Conservation (phyloP, 164 flowering plant species). For the Stephania japonica region DNA sequence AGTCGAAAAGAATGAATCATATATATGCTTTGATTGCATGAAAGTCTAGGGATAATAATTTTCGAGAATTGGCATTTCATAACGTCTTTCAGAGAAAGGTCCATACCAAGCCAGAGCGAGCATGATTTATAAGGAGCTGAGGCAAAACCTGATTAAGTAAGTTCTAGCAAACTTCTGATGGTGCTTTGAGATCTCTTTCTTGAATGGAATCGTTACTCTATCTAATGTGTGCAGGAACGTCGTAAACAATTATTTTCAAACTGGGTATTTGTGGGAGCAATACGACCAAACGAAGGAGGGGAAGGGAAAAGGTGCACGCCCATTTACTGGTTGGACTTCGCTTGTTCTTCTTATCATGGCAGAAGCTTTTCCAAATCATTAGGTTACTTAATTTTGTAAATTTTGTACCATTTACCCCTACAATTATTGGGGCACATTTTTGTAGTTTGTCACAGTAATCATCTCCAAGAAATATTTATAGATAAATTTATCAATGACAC, state of each 20-base stretch:
- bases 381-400: neutral
- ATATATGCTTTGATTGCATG: neutral
- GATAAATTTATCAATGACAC: no score
- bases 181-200: neutral
- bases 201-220: neutral
- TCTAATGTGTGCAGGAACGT: constrained; percentile 53
- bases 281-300: constrained; percentile 74
- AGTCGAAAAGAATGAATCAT: neutral
- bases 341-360: constrained; percentile 81
- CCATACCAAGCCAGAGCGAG: constrained; percentile 46
- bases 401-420: neutral
- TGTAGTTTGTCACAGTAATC: neutral
- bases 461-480: neutral
- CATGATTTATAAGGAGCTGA: constrained; percentile 54
- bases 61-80: neutral
- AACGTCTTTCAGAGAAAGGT: constrained; percentile 35
- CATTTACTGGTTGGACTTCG: constrained; percentile 94
- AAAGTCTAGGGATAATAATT: neutral
- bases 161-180: neutral
- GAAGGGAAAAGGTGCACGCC: constrained; percentile 77
- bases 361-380: constrained; percentile 39
- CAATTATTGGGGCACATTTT: constrained; percentile 1
- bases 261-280: constrained; percentile 95
- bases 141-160: constrained; percentile 81
- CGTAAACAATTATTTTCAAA: constrained; percentile 52